Conservation (phyloP, 768 basidiomycete genomes). For the Suillus decipiens region DNA sequence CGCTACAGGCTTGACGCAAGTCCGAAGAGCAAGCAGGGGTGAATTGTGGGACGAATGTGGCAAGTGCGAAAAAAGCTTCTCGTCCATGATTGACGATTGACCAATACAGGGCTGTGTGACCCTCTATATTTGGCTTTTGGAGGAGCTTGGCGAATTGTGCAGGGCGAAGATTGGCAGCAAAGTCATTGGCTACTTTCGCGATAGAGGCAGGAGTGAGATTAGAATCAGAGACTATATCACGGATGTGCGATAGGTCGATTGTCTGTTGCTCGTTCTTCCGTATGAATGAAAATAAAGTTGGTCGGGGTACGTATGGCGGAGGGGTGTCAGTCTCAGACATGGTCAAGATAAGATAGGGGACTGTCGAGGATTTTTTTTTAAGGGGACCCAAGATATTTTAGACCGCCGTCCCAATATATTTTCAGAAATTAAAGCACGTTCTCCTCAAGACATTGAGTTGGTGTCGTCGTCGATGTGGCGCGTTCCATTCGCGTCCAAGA, state of each 20-base stretch:
- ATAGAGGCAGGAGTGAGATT: neutral
- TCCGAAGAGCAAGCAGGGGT: neutral
- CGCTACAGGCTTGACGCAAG: neutral
- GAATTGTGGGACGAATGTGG: neutral
- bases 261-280: no score
- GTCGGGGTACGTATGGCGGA: no score
- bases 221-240: neutral
- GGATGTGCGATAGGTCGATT: neutral
- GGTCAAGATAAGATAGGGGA: no score
- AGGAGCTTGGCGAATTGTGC: neutral
- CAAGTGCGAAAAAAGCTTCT: neutral
- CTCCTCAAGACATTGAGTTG: no score
- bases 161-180: neutral
- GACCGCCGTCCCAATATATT: no score
- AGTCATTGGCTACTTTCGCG: neutral
- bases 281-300: no score
- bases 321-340: no score
- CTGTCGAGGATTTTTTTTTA: no score
- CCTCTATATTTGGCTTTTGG: neutral
- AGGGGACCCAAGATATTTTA: no score
- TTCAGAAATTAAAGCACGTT: no score
- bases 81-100: neutral
- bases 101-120: neutral
- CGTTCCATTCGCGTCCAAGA: no score
- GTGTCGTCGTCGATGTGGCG: no score